phyloP scores from a whole-genome alignment of 2,329 filamentous ascomycete species.

The Alternaria incomplexa region DNA sequence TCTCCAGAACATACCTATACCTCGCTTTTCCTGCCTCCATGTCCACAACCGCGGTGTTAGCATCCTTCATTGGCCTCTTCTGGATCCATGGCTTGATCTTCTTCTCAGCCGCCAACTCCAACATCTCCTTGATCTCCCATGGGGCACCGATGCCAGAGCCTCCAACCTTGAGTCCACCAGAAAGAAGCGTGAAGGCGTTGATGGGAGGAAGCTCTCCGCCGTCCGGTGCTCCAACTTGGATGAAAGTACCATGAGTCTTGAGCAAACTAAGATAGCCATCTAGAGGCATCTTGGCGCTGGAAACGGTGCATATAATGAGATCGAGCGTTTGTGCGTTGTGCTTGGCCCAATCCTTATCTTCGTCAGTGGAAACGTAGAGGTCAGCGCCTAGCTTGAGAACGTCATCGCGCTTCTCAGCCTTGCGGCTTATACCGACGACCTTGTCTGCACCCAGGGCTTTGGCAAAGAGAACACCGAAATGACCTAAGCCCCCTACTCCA shows the following conservation, averaged over 20 bases:
- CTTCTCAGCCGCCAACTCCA: constrained; percentile 65
- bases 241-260: constrained; percentile 63
- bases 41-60: constrained; percentile 63
- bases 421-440: constrained; percentile 69
- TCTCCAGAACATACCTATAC: constrained; percentile 48
- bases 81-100: constrained; percentile 68
- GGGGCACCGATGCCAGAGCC: constrained; percentile 33
- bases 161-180: constrained; percentile 28
- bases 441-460: constrained; percentile 72
- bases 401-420: constrained; percentile 65
- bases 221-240: constrained; percentile 64
- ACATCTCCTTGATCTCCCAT: constrained; percentile 45
- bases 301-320: constrained; percentile 65
- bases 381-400: constrained; percentile 65
- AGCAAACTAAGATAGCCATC: constrained; percentile 66
- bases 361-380: constrained; percentile 65
- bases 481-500: constrained; percentile 75
- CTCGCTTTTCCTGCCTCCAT: constrained; percentile 62
- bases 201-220: constrained; percentile 52
- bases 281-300: constrained; percentile 58
- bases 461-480: constrained; percentile 74
- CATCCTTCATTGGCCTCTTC: constrained; percentile 60
- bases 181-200: constrained; percentile 60
- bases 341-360: constrained; percentile 65
- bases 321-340: constrained; percentile 61